These are phyloP conservation scores for Amauroascus niger DNA, from an alignment of 2,329 filamentous ascomycete species.

Conservation along the genomic window DNA sequence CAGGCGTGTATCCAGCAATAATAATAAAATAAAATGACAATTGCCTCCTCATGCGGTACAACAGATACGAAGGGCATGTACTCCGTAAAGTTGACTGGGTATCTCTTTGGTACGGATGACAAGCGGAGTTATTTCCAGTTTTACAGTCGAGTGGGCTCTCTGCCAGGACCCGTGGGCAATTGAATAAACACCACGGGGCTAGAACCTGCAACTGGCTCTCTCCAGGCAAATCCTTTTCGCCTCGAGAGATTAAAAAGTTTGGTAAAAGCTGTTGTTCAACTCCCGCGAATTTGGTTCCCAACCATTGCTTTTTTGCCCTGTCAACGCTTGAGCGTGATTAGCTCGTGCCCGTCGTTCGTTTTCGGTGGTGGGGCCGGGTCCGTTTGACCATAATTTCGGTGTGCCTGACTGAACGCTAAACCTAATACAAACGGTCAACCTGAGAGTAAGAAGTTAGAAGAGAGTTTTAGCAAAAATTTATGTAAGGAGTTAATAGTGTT, in stretches of 20 bases:
- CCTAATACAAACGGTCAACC: not conserved
- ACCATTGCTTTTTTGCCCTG: conserved; percentile 12
- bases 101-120: conserved; percentile 1
- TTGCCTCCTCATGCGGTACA: conserved; percentile 10
- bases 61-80: conserved; percentile 3
- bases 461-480: not conserved
- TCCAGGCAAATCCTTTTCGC: too few species aligned
- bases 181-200: not conserved
- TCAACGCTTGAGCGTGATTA: conserved; percentile 11
- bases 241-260: not conserved
- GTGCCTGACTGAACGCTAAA: conserved; percentile 6
- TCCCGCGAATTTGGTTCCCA: conserved; percentile 12
- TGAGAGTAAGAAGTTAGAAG: not conserved
- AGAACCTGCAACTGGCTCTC: not conserved
- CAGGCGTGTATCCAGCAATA: conserved; percentile 12
- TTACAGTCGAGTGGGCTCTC: not conserved
- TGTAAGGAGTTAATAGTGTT: too few species aligned
- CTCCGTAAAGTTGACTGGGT: conserved; percentile 1
- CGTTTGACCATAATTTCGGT: conserved; percentile 10
- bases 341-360: conserved; percentile 11
- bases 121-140: conserved; percentile 6
- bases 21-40: conserved; percentile 6
- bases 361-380: conserved; percentile 11
- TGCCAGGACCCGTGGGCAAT: conserved; percentile 6
- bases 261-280: conserved; percentile 5